A percentile compares a stretch with the other conserved stretches of the same genome.
These are phyloP conservation scores for Aspergillus sp. DNA, from an alignment of 2,329 filamentous ascomycete genomes.

Conservation along the genomic window DNA sequence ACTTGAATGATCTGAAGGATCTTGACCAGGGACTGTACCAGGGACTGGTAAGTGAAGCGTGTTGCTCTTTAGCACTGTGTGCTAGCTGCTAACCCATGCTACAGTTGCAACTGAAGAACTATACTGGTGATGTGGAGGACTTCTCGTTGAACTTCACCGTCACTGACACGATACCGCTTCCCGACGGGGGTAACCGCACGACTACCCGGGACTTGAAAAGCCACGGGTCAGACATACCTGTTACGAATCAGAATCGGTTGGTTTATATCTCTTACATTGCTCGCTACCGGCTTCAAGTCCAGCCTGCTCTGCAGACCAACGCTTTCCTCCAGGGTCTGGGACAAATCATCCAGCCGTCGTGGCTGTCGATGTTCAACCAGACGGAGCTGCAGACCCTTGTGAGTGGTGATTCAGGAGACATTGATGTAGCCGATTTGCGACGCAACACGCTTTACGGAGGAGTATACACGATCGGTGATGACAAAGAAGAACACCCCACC, in stretches of 20 bases:
- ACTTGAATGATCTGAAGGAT: constrained; percentile 89
- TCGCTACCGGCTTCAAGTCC: constrained; percentile 78
- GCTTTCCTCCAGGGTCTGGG: constrained; percentile 86
- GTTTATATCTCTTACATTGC: constrained; percentile 95
- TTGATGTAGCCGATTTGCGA: constrained; percentile 84
- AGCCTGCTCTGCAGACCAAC: constrained; percentile 77
- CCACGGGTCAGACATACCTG: constrained; percentile 72
- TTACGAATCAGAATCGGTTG: constrained; percentile 89
- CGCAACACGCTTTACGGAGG: constrained; percentile 85
- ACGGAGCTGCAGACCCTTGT: constrained; percentile 90
- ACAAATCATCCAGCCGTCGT: constrained; percentile 84
- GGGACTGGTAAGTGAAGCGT: constrained; percentile 61
- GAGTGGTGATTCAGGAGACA: constrained; percentile 80
- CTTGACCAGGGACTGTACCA: constrained; percentile 89
- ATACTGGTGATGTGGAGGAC: constrained; percentile 75
- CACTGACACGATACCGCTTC: constrained; percentile 64
- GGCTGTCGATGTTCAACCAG: constrained; percentile 99
- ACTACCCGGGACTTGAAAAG: constrained; percentile 75
- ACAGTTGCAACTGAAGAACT: constrained; percentile 74
- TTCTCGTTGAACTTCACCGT: constrained; percentile 88
- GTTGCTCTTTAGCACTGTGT: background rate
- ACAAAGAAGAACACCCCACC: constrained; percentile 80
- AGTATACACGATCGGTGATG: constrained; percentile 85
- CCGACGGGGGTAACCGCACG: constrained; percentile 58
- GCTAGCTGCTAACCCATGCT: constrained; percentile 2